Evolutionary conservation across 495 filamentous ascomycete genomes (phyloP).

Genomic region (Penicillium canescens): DNA sequence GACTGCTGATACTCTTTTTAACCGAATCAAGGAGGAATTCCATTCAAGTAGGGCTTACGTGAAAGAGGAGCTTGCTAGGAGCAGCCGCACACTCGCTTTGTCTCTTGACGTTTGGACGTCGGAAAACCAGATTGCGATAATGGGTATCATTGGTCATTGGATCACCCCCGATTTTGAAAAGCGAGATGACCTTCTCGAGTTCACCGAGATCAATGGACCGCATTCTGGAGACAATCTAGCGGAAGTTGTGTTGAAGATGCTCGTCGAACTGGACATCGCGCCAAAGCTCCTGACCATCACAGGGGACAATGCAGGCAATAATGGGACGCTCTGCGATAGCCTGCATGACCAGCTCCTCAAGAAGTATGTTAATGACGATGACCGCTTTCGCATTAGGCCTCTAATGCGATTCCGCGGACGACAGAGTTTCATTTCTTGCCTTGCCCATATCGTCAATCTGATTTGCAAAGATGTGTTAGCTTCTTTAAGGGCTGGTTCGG

Average conservation of each 20-base stretch:
- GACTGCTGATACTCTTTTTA: constrained; percentile 10
- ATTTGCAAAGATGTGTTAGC: constrained; percentile 12
- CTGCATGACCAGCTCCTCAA: constrained; percentile 12
- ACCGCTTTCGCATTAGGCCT: constrained; percentile 12
- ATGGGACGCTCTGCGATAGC: constrained; percentile 17
- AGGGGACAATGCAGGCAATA: constrained; percentile 32
- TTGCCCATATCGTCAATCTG: constrained; percentile 13
- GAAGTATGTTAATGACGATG: constrained; percentile 12
- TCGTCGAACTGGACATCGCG: constrained; percentile 20
- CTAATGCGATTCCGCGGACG: constrained; percentile 14
- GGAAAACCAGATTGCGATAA: constrained; percentile 13
- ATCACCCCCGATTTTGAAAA: constrained; percentile 11
- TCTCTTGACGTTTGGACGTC: too few relatives aligned
- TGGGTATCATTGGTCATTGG: constrained; percentile 17
- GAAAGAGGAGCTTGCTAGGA: constrained; percentile 15
- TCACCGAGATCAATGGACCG: constrained; percentile 12
- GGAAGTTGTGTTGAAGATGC: constrained; percentile 5
- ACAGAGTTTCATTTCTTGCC: constrained; percentile 12
- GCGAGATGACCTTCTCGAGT: constrained; percentile 10
- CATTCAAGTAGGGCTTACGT: constrained; percentile 6
- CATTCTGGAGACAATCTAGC: constrained; percentile 15
- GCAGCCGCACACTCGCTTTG: constrained; percentile 13
- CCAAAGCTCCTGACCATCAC: constrained; percentile 61
- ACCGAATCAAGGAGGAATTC: constrained; percentile 15
- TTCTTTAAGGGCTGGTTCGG: constrained; percentile 11